phyloP scores from a whole-genome alignment of 495 filamentous ascomycete species.

The Talaromyces stipitatus region DNA sequence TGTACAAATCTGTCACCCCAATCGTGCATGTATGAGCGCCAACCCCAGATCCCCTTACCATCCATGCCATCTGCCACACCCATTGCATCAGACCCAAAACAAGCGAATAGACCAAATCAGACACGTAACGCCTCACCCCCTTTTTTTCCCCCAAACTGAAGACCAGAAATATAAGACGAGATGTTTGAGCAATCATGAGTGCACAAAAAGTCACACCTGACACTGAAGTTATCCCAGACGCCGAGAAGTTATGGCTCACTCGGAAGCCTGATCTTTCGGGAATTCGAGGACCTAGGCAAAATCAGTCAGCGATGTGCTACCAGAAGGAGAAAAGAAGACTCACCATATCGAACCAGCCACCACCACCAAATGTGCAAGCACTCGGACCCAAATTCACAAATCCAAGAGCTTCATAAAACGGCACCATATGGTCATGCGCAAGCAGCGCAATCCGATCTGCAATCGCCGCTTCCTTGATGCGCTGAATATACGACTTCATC shows the following conservation, averaged over 20 bases:
- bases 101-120: background rate
- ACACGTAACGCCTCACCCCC: background rate
- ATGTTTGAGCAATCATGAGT: background rate
- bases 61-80: background rate
- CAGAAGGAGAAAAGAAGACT: slow-evolving; percentile 1
- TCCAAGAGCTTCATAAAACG: slow-evolving; percentile 70
- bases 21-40: background rate
- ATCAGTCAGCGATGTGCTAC: background rate
- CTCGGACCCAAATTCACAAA: slow-evolving; percentile 65
- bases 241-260: no score
- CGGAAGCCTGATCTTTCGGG: background rate
- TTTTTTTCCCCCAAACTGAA: background rate
- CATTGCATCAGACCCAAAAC: background rate
- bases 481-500: slow-evolving; percentile 67
- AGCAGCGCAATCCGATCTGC: slow-evolving; percentile 71
- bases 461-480: slow-evolving; percentile 55
- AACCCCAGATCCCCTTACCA: background rate
- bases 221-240: no score
- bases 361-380: slow-evolving; percentile 60
- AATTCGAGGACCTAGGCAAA: slow-evolving; percentile 6
- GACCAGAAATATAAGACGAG: background rate
- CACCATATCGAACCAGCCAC: slow-evolving; percentile 66
- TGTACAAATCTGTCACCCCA: background rate
- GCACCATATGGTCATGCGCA: slow-evolving; percentile 61
- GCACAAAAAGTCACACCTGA: no score